Conservation (phyloP, 306 rosid species). For the Luffa aegyptiaca region DNA sequence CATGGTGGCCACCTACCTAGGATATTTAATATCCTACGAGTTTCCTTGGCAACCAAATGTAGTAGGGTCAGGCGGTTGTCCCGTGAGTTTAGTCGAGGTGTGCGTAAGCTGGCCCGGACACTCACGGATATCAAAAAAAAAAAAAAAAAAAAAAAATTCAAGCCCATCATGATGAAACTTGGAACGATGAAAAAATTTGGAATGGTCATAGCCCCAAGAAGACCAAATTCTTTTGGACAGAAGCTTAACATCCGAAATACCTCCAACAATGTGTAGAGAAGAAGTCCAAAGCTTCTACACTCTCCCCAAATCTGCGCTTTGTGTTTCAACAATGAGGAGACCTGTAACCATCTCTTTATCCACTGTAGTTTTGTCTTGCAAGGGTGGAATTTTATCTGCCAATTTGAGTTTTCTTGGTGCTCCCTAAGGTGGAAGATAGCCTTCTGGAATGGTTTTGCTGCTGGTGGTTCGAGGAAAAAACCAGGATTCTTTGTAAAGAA, state of each 20-base stretch:
- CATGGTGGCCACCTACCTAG: too few species aligned
- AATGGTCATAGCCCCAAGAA: background rate
- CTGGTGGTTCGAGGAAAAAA: background rate
- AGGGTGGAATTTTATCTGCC: background rate
- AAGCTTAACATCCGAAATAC: background rate
- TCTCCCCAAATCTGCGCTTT: background rate
- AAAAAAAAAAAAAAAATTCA: background rate
- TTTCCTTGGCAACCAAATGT: too few species aligned
- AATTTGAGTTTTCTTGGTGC: background rate
- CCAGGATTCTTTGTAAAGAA: background rate
- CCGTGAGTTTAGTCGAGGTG: too few species aligned
- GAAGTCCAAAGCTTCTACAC: background rate
- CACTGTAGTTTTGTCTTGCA: background rate
- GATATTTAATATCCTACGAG: too few species aligned
- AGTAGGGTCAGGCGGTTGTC: too few species aligned
- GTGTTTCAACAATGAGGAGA: background rate
- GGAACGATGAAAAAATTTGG: background rate
- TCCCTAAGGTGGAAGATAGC: background rate
- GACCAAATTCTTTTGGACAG: background rate
- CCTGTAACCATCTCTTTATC: background rate
- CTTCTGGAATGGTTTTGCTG: background rate
- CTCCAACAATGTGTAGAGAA: background rate
- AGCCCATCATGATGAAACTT: background rate
- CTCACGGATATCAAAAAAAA: too few species aligned
- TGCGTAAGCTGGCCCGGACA: too few species aligned